Base-by-base conservation (phyloP, 495 filamentous ascomycete species). In the Neurospora sp. region DNA sequence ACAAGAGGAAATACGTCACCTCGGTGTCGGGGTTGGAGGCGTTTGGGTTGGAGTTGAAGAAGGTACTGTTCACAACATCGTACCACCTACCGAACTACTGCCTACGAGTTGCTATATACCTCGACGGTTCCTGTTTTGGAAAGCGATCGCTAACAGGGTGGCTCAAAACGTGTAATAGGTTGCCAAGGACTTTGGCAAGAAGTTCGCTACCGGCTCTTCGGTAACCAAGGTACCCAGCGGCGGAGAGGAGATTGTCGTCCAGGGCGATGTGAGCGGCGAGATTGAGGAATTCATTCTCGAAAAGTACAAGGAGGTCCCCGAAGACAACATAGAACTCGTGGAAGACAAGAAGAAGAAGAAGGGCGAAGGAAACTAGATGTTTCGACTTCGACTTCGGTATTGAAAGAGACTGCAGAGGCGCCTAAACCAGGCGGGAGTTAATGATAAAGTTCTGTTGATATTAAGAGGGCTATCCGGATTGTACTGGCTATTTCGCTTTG, bases 1-100 rank as follows among this genome's bases (percentile, higher is more conserved):
- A 96, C 84, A 99, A 99, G 86, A 88, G 96, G 75, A 99, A 99
- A 83, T 94, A 90, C 78, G 94, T 98, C 44, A 99, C 95, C 4
- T 90, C 93, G 18, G 89, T 98, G n/a, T 87, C 87, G 0, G 96
- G 96, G 2, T 84, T 99, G 27, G 96, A 98, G 81, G 90, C 91
- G 1, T 95, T 97, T 76, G 94, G 94, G 0, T 79, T 97, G 71
- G 96, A 98, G 72, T 85, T 97, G 79, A 99, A 99, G 83, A 97
- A 97, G 83, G 86, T 95, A 2, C 3, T 74, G 11, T 35, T 2
- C 31, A 35, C 31, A 35, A 35, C 31, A 35, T 35, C 31, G 31
- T 35, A 35, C 31, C 31, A 35, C 31, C 31, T 35, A 35, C 31
- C 31, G 31, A 35, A 2, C 31, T 35, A 31, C 27, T 31, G 31